Evolutionary conservation across 176 grass and related monocot species (phyloP).

Genomic region (Carex kokanica): DNA sequence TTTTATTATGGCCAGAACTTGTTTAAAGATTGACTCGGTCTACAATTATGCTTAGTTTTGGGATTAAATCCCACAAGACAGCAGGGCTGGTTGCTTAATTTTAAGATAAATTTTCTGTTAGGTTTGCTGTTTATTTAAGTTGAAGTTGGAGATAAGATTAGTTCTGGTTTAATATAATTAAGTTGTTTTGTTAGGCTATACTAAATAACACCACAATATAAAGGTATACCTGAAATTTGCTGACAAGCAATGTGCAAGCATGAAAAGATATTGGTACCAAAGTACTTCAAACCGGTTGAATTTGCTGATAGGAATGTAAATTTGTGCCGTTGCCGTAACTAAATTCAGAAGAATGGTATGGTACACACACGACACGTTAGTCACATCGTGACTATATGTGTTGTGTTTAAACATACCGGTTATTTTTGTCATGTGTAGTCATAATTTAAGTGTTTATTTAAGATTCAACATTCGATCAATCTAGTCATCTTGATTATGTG

Average conservation of each 20-base stretch:
- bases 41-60: background rate
- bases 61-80: background rate
- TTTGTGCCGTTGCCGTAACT: no score
- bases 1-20: background rate
- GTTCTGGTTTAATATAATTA: background rate
- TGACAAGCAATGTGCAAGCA: background rate
- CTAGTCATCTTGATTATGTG: no score
- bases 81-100: background rate
- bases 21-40: background rate
- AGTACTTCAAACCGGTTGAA: background rate
- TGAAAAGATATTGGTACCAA: background rate
- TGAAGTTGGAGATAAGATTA: background rate
- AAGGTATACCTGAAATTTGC: background rate
- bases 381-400: no score
- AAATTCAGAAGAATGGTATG: no score
- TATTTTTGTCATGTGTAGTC: no score
- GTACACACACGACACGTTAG: no score
- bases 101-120: background rate
- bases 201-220: background rate
- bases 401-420: no score
- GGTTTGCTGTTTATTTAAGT: background rate
- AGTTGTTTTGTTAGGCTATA: background rate
- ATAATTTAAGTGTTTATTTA: no score
- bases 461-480: no score
- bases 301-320: background rate